Percentiles rank a stretch among this genome's conserved stretches.
Evolutionary conservation across 164 flowering plant genomes (phyloP).

Genomic region (Tetrastigma voinierianum): DNA sequence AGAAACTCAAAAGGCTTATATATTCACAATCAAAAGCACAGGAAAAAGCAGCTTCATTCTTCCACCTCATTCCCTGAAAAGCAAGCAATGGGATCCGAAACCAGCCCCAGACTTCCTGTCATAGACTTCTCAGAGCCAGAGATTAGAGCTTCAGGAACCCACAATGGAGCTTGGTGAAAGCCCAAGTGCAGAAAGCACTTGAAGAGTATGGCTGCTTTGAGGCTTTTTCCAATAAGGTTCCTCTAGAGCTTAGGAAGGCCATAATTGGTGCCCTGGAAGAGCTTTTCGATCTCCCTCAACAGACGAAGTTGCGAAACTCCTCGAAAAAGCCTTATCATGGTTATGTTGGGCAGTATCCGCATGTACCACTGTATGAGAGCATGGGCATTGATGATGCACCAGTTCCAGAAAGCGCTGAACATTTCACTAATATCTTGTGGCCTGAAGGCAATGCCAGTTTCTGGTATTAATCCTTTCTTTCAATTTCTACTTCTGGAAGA

Average conservation of each 20-base stretch:
- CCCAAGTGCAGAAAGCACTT: slow-evolving; percentile 39
- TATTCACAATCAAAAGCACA: neutral
- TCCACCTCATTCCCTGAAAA: neutral
- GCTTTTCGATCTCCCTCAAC: slow-evolving; percentile 46
- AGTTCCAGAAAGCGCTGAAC: slow-evolving; percentile 13
- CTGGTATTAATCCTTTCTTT: slow-evolving; percentile 28
- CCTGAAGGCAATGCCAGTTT: slow-evolving; percentile 52
- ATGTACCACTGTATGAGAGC: slow-evolving; percentile 51
- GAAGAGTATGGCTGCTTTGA: slow-evolving; percentile 60
- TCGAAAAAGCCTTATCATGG: slow-evolving; percentile 51
- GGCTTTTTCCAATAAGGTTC: slow-evolving; percentile 34
- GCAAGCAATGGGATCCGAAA: slow-evolving; percentile 29
- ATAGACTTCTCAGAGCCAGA: slow-evolving; percentile 36
- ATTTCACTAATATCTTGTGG: slow-evolving; percentile 37
- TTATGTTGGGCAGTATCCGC: slow-evolving; percentile 47
- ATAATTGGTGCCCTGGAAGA: slow-evolving; percentile 28
- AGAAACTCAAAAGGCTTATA: too few species aligned
- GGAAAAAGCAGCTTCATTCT: neutral
- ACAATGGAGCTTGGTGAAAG: slow-evolving; percentile 33
- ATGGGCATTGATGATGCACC: slow-evolving; percentile 43
- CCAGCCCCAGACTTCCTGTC: slow-evolving; percentile 31
- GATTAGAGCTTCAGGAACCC: slow-evolving; percentile 38
- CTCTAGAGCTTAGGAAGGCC: slow-evolving; percentile 28
- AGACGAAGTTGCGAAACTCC: slow-evolving; percentile 41
- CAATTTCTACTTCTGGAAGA: neutral